phyloP scores from a whole-genome alignment of 768 basidiomycete genomes.

The Tricholoma sp. region DNA sequence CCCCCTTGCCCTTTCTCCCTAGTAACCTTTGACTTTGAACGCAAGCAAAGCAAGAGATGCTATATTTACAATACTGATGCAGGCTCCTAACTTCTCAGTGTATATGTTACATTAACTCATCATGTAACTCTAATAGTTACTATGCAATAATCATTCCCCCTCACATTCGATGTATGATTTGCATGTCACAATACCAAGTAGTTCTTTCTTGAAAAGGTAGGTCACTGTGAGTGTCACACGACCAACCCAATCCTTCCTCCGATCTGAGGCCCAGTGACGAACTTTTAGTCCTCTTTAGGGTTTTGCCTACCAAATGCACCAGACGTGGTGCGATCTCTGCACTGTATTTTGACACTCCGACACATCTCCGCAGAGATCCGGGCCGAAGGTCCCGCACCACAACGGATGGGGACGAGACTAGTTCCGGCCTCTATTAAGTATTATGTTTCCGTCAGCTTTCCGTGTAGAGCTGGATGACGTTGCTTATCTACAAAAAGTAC shows the following conservation, averaged over 20 bases:
- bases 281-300: slow-evolving; percentile 19
- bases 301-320: slow-evolving; percentile 33
- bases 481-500: too few species aligned
- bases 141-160: neutral
- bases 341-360: too few species aligned
- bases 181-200: neutral
- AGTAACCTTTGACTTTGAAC: too few species aligned
- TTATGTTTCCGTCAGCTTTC: slow-evolving; percentile 18
- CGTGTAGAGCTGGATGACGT: slow-evolving; percentile 16
- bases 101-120: too few species aligned
- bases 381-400: slow-evolving; percentile 45
- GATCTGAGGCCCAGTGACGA: slow-evolving; percentile 21
- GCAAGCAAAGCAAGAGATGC: too few species aligned
- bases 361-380: slow-evolving; percentile 46
- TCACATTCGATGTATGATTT: neutral
- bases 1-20: too few species aligned
- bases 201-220: neutral
- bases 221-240: neutral
- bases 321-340: slow-evolving; percentile 39
- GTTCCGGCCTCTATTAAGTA: slow-evolving; percentile 47
- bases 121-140: too few species aligned
- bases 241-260: slow-evolving; percentile 27
- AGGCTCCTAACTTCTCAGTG: too few species aligned
- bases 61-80: too few species aligned
- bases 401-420: too few species aligned